phyloP scores from a whole-genome alignment of 1,284 basidiomycete genomes.

The Ustilago loliicola region DNA sequence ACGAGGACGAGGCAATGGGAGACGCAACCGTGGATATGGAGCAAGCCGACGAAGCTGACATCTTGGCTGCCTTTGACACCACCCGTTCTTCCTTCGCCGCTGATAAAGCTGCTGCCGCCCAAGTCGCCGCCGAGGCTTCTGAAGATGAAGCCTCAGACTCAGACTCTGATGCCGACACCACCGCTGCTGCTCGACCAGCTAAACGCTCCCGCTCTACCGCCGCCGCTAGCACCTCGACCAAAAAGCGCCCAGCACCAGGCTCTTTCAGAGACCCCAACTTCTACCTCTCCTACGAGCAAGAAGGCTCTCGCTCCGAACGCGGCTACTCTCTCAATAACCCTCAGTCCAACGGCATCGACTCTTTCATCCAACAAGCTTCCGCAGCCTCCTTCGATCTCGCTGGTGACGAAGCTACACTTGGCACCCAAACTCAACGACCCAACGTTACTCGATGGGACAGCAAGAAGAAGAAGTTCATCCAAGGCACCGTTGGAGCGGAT shows the following conservation, averaged over 20 bases:
- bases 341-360: slow-evolving; percentile 76
- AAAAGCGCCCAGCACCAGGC: slow-evolving; percentile 41
- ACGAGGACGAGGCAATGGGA: slow-evolving; percentile 39
- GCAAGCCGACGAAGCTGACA: slow-evolving; percentile 75
- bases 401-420: slow-evolving; percentile 76
- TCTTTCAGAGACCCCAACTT: slow-evolving; percentile 85
- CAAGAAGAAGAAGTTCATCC: slow-evolving; percentile 94
- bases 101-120: slow-evolving; percentile 10
- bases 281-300: slow-evolving; percentile 91
- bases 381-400: slow-evolving; percentile 85
- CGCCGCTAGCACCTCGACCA: slow-evolving; percentile 7
- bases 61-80: slow-evolving; percentile 54
- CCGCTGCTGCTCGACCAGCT: slow-evolving; percentile 69
- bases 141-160: neutral
- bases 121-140: neutral
- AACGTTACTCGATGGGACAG: slow-evolving; percentile 87
- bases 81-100: neutral
- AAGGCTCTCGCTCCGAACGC: slow-evolving; percentile 85
- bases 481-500: slow-evolving; percentile 86
- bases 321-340: slow-evolving; percentile 73
- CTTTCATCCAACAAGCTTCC: slow-evolving; percentile 86
- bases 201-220: slow-evolving; percentile 24
- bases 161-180: slow-evolving; percentile 70
- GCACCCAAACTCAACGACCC: slow-evolving; percentile 65
- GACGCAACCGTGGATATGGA: slow-evolving; percentile 72